Base-by-base conservation (phyloP, 2,329 filamentous ascomycete genomes). In the Beauveria asiatica region DNA sequence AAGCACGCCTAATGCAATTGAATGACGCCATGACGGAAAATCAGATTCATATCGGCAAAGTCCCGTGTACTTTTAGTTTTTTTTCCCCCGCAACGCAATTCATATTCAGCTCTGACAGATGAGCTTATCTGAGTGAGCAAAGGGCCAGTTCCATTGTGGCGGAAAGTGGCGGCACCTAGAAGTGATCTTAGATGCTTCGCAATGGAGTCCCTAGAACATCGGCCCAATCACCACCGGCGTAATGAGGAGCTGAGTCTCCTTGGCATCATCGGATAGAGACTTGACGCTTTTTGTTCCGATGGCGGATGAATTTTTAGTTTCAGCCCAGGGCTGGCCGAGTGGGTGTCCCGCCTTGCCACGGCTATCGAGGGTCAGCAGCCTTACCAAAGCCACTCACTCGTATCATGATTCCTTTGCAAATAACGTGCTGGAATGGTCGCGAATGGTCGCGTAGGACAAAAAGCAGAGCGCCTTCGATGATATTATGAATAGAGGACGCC, bases 121-220 rank as follows among this genome's bases (percentile, higher is more conserved):
- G 50, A 50, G 48, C 48, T 25, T 25, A 33, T 50, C 17, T 50
- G 48, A 10, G 33, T 39, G 50, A 52, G 50, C 17, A 17, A 39
- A 39, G 45, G 13, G 33, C 50, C 21, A 25, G 19, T 25, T 39
- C 19, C 11, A 23, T 39, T 17, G 50, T 52, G 41, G 27, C 41
- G 45, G 30, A 19, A 41, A 25, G 55, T 57, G 55, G 55, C 55
- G 55, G 41, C 21, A 39, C 45, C 23, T 42, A 33, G 44, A 41
- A 11, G 55, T 16, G 55, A 57, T 57, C 55, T 57, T 50, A 42
- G 55, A 57, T 57, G 44, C 21, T 25, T 33, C 23, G 41, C 21
- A 21, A 57, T 57, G 55, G 55, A 48, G 55, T 21, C 9, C 19
- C 7, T 16, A 10, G 16, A 21, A 9, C 45, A 50, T 50, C 21